Base-by-base conservation (phyloP, 2,329 filamentous ascomycete genomes). In the Ceratocystis destructans region DNA sequence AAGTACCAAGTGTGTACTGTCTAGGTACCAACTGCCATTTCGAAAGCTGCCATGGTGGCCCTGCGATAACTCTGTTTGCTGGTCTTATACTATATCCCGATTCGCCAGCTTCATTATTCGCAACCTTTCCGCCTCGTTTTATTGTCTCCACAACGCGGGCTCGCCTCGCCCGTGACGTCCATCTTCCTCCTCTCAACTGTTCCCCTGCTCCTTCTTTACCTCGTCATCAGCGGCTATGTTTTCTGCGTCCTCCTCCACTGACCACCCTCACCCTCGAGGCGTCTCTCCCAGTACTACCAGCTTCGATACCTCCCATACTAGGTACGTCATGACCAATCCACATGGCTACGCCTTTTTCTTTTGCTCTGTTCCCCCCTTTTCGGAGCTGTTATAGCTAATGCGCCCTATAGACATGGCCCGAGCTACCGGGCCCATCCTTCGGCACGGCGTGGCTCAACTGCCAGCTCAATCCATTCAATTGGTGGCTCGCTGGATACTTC, bases 401-500 rank as follows among this genome's bases (percentile, higher is more conserved):
- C 44, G 61, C 61, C 12, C 25, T 63, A 22, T 64, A 64, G 63
- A 45, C 63, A 64, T 37, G 66, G 55, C 8, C 55, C 66, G 25
- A 46, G 20, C 62, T 67, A 64, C 46, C 66, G 53, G n/a, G 64
- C 66, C 20, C 84, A 71, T 90, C 81, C 81, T 69, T 73, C 78
- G 64, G 80, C 77, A 70, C 82, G 82, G 70, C 82, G 83, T 72
- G 86, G 85, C 69, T 97, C 94, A 65, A 89, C 86, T 31, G 87
- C 92, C 57, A 96, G 91, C 79, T 96, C 93, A 25, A 84, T 93
- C 71, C 85, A 87, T 73, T 96, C 92, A 41, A 85, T 96, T 73
- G 91, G 91, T 69, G 90, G 90, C n/a, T 82, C 84, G 45, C 78
- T 96, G 68, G 90, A 96, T 73, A 85, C 83, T 7, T 82, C 84